Percentiles rank a stretch among this genome's conserved stretches.
phyloP scores from a whole-genome alignment of 768 basidiomycete genomes.

The Trametes elegans region DNA sequence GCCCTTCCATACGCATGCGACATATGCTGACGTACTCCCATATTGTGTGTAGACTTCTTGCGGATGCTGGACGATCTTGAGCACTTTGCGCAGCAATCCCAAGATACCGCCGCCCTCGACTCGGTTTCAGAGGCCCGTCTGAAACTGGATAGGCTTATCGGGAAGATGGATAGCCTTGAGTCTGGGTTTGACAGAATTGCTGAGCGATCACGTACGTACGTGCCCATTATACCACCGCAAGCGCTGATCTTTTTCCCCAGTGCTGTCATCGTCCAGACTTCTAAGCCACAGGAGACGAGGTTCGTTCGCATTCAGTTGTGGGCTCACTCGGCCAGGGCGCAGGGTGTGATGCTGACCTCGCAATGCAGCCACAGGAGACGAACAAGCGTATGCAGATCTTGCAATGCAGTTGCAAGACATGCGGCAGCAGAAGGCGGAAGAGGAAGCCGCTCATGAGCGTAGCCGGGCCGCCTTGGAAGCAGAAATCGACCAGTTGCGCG shows the following conservation, averaged over 20 bases:
- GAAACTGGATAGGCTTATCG: constrained; percentile 65
- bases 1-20: background rate
- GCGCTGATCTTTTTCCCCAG: constrained; percentile 36
- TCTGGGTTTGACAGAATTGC: constrained; percentile 83
- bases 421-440: constrained; percentile 53
- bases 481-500: constrained; percentile 55
- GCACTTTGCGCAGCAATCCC: constrained; percentile 44
- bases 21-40: constrained; percentile 9
- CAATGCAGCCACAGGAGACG: constrained; percentile 63
- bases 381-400: constrained; percentile 71
- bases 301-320: constrained; percentile 36
- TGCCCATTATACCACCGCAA: background rate
- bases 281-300: constrained; percentile 68
- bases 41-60: constrained; percentile 49
- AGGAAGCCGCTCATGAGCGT: constrained; percentile 58
- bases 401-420: constrained; percentile 61
- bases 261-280: constrained; percentile 73
- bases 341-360: constrained; percentile 10
- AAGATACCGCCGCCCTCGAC: constrained; percentile 44
- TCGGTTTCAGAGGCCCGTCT: constrained; percentile 63
- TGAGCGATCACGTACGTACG: constrained; percentile 69
- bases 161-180: constrained; percentile 78
- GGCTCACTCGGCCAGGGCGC: no score
- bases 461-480: constrained; percentile 53
- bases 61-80: constrained; percentile 66